Percentiles rank a stretch among this genome's conserved stretches.
phyloP scores from a whole-genome alignment of 1,139 yeast genomes.

The Lodderomyces oxycetoniae region DNA sequence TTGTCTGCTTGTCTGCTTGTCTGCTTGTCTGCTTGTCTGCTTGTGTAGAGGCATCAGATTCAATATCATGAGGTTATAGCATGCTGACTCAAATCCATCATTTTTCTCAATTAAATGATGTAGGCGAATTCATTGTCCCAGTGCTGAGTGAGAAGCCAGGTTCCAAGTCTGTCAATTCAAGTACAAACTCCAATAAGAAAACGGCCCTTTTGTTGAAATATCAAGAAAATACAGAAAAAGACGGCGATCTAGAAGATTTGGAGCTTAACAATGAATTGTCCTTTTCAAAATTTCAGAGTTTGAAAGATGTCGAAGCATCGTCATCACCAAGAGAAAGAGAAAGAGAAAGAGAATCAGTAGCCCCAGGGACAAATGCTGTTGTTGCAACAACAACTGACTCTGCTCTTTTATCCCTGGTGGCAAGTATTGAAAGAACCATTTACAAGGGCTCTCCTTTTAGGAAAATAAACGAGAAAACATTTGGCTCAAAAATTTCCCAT shows the following conservation, averaged over 20 bases:
- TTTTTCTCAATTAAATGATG: constrained; percentile 8
- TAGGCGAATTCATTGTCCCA: constrained; percentile 8
- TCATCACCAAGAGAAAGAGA: constrained; percentile 20
- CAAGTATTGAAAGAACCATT: too few species aligned
- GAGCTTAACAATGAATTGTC: constrained; percentile 22
- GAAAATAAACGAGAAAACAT: too few species aligned
- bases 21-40: too few species aligned
- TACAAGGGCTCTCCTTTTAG: too few species aligned
- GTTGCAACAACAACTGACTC: too few species aligned
- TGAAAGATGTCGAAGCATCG: constrained; percentile 15
- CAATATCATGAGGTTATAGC: too few species aligned
- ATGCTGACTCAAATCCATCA: constrained; percentile 9
- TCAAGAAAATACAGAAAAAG: constrained; percentile 14
- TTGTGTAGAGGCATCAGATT: too few species aligned
- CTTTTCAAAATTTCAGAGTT: constrained; percentile 35
- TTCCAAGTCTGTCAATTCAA: not conserved
- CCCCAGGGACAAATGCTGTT: too few species aligned
- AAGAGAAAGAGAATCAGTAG: constrained; percentile 4
- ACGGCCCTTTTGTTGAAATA: constrained; percentile 13
- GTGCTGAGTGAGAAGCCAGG: constrained; percentile 6
- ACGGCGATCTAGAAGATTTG: constrained; percentile 16
- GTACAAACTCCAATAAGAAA: constrained; percentile 1
- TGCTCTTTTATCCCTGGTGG: too few species aligned
- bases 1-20: too few species aligned
- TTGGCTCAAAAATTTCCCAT: too few species aligned